A percentile compares a stretch with the other conserved stretches of the same genome.
Conservation (phyloP, 768 basidiomycete genomes). For the Tricholoma terreum region DNA sequence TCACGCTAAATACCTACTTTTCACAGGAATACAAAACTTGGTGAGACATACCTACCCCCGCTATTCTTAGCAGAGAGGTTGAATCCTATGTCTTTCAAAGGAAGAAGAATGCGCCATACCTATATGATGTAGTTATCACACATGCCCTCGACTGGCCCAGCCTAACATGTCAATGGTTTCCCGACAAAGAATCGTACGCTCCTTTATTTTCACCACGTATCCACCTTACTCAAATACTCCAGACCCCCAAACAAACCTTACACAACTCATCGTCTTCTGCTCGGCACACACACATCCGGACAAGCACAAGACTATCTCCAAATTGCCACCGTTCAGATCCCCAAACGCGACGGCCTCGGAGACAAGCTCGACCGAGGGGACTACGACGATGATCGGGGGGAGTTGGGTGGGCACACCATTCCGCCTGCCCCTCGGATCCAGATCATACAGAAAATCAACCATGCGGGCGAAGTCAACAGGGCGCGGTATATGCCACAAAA, state of each 20-base stretch:
- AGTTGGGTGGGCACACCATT: slow-evolving; percentile 89
- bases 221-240: not conserved
- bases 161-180: slow-evolving; percentile 98
- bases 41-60: slow-evolving; percentile 32
- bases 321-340: slow-evolving; percentile 92
- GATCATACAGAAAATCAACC: slow-evolving; percentile 92
- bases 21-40: slow-evolving; percentile 83
- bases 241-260: slow-evolving; percentile 93
- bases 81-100: slow-evolving; percentile 34
- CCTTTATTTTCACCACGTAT: not conserved
- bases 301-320: slow-evolving; percentile 93
- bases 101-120: slow-evolving; percentile 97
- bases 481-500: slow-evolving; percentile 99
- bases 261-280: slow-evolving; percentile 88
- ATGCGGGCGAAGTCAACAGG: slow-evolving; percentile 92
- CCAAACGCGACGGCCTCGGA: slow-evolving; percentile 69
- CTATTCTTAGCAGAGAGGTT: not conserved
- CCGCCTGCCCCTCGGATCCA: slow-evolving; percentile 84
- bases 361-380: slow-evolving; percentile 74
- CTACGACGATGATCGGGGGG: slow-evolving; percentile 92
- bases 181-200: slow-evolving; percentile 88
- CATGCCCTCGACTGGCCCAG: slow-evolving; percentile 99
- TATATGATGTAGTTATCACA: slow-evolving; percentile 96
- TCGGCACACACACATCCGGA: slow-evolving; percentile 96
- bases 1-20: not conserved